phyloP scores from a whole-genome alignment of 164 flowering plant genomes.

The Taxillus chinensis region DNA sequence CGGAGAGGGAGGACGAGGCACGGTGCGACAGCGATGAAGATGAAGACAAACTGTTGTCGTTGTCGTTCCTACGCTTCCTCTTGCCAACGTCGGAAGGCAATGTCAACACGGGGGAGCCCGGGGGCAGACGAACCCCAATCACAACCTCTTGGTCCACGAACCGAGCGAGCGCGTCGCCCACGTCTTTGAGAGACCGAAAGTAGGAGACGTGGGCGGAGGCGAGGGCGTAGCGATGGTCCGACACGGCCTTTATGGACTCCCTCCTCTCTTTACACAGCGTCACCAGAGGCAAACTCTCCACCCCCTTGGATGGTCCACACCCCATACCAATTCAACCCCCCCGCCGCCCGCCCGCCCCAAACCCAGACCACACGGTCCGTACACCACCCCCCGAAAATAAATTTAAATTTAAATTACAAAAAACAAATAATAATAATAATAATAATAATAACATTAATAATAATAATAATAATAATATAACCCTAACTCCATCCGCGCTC shows the following conservation, averaged over 20 bases:
- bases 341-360: too few relatives aligned
- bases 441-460: too few relatives aligned
- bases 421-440: too few relatives aligned
- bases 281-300: slow-evolving; percentile 59
- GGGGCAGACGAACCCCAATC: slow-evolving; percentile 21
- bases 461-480: too few relatives aligned
- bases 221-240: slow-evolving; percentile 53
- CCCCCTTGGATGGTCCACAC: slow-evolving; percentile 68
- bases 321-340: slow-evolving; percentile 44
- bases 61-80: slow-evolving; percentile 6
- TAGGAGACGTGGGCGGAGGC: slow-evolving; percentile 75
- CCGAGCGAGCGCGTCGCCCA: slow-evolving; percentile 64
- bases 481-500: too few relatives aligned
- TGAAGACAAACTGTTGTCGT: slow-evolving; percentile 1
- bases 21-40: slow-evolving; percentile 24
- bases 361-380: too few relatives aligned
- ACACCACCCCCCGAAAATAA: too few relatives aligned
- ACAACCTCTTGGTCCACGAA: slow-evolving; percentile 77
- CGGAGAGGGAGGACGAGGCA: slow-evolving; percentile 4
- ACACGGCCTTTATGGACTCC: slow-evolving; percentile 56
- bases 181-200: slow-evolving; percentile 45
- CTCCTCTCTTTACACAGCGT: slow-evolving; percentile 70
- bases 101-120: slow-evolving; percentile 59
- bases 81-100: slow-evolving; percentile 54
- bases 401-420: too few relatives aligned